Base-by-base conservation (phyloP, 805 yeast genomes). In the Myxozyma monticola region DNA sequence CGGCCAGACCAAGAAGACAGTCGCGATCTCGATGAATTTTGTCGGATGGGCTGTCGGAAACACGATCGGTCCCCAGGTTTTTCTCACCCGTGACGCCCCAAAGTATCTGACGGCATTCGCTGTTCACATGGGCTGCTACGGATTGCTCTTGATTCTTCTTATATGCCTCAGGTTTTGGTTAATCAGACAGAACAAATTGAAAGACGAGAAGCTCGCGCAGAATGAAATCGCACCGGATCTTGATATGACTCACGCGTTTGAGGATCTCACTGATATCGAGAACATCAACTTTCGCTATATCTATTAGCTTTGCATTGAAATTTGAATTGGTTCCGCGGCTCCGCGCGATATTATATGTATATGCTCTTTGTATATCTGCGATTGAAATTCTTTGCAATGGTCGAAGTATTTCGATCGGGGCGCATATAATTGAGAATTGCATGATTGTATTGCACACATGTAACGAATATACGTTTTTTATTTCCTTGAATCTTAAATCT, bases 31-130 rank as follows among this genome's bases (percentile, higher is more conserved):
- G 2, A 48, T 48, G 49, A 48, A 42, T 33, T 48, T 48, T 20
- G 37, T 48, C 31, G 53, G 49, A 14, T 48, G 53, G 53, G 53
- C 53, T 1, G 77, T 79, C 31, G 86, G 88, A 12, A 81, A 83
- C 64, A 70, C 84, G 29, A 76, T 80, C 42, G 87, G 85, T 0
- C 85, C 88, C 2, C 85, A 81, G 59, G 68, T 80, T 56, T 81
- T 83, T 65, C 74, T 77, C 51, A 71, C 72, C 0, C 59, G 70
- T n/a, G 73, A 77, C 49, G 74, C 77, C 9, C 85, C 85, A 26
- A 65, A 69, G 14, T 83, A 80, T 57, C 69, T 31, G 21, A 42
- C 29, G n/a, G 53, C 49, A 12, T 48, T 48, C 17, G 49, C 37
- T 3, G 47, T 42, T 7, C 51, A 48, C 31, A 48, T 48, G 51